These are phyloP conservation scores for Penicillium sp. DNA, from an alignment of 2,329 filamentous ascomycete species.

Conservation along the genomic window DNA sequence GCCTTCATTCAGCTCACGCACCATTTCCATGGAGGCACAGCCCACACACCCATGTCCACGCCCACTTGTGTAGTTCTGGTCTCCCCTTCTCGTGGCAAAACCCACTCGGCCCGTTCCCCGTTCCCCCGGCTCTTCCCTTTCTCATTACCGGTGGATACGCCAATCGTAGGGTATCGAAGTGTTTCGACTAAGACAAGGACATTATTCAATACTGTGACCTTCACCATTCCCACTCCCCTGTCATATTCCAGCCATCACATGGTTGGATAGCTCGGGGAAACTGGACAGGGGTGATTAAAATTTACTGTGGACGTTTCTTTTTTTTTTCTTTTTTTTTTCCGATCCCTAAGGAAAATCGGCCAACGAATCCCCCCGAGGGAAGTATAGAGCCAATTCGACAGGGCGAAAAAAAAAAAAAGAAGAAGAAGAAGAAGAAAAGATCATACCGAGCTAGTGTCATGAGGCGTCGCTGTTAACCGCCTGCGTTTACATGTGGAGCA, in stretches of 20 bases:
- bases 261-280: background rate
- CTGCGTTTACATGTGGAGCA: conserved; percentile 14
- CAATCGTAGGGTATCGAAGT: conserved; percentile 9
- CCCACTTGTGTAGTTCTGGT: background rate
- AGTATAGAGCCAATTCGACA: conserved; percentile 1
- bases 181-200: background rate
- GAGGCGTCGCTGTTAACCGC: conserved; percentile 1
- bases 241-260: background rate
- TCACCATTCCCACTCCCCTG: background rate
- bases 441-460: background rate
- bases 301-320: background rate
- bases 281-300: background rate
- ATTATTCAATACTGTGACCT: background rate
- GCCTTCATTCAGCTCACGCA: conserved; percentile 1
- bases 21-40: conserved; percentile 1
- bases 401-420: background rate
- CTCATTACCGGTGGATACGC: conserved; percentile 11
- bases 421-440: too few species aligned
- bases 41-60: background rate
- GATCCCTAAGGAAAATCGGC: conserved; percentile 8
- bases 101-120: conserved; percentile 23
- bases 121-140: conserved; percentile 19
- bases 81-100: conserved; percentile 17
- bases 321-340: background rate
- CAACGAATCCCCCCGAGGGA: conserved; percentile 1